phyloP scores from a whole-genome alignment of 345 rosid genomes.

The Hevea brasiliensis region DNA sequence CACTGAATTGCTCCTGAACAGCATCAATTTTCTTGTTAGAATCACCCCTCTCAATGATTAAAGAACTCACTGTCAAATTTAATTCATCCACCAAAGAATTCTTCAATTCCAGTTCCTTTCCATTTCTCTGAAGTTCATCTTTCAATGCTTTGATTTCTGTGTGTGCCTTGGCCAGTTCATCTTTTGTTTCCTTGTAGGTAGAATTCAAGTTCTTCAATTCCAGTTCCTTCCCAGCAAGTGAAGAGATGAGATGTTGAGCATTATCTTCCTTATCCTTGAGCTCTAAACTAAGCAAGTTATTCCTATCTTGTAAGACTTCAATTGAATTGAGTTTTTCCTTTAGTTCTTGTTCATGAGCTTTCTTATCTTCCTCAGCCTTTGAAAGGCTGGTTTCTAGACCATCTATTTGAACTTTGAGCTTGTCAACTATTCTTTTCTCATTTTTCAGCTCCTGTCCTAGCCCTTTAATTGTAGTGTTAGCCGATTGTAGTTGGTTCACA shows the following conservation, averaged over 20 bases:
- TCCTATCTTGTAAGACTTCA: slow-evolving; percentile 55
- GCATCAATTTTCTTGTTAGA: slow-evolving; percentile 44
- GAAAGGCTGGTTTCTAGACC: slow-evolving; percentile 50
- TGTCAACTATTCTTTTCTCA: slow-evolving; percentile 55
- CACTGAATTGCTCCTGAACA: slow-evolving; percentile 45
- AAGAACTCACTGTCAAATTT: slow-evolving; percentile 46
- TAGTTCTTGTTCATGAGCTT: slow-evolving; percentile 52
- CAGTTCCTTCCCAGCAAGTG: slow-evolving; percentile 53
- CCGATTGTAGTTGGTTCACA: slow-evolving; percentile 55
- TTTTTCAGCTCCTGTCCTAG: slow-evolving; percentile 72
- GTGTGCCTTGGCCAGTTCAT: slow-evolving; percentile 50
- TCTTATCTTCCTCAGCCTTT: slow-evolving; percentile 58
- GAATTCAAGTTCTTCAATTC: slow-evolving; percentile 52
- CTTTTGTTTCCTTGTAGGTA: slow-evolving; percentile 44
- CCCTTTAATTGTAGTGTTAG: slow-evolving; percentile 53
- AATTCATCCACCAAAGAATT: slow-evolving; percentile 50
- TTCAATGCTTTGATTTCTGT: slow-evolving; percentile 49
- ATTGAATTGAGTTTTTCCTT: slow-evolving; percentile 50
- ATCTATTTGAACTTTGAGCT: slow-evolving; percentile 51
- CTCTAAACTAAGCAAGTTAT: slow-evolving; percentile 57
- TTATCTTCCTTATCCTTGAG: slow-evolving; percentile 59
- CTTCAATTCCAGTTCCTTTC: slow-evolving; percentile 54
- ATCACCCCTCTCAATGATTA: slow-evolving; percentile 54
- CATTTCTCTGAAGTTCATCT: slow-evolving; percentile 40
- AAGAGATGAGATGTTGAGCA: slow-evolving; percentile 45